Percentiles rank a stretch among this genome's conserved stretches.
Evolutionary conservation across 2,329 filamentous ascomycete genomes (phyloP).

Genomic region (Cladosporium sp.): DNA sequence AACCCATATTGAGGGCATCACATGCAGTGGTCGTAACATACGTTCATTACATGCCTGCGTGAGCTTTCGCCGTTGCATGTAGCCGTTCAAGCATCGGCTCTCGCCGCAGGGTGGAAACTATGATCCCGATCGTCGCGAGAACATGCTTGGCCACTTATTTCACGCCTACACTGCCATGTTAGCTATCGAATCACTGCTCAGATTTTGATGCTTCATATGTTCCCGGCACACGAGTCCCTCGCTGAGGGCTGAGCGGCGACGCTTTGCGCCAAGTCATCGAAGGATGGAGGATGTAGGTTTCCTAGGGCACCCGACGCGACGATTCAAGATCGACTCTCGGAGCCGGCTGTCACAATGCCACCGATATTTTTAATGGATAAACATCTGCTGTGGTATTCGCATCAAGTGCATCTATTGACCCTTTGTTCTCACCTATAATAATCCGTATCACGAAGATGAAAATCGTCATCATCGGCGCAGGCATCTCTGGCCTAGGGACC

Average conservation of each 20-base stretch:
- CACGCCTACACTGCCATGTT: neutral
- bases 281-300: neutral
- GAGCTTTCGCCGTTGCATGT: neutral
- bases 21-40: no score
- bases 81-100: neutral
- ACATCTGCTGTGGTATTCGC: neutral
- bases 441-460: constrained; percentile 1
- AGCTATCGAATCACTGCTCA: neutral
- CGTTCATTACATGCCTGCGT: neutral
- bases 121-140: neutral
- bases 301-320: neutral
- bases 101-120: neutral
- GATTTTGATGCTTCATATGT: neutral
- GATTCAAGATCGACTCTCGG: neutral
- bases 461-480: constrained; percentile 8
- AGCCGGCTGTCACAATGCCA: neutral
- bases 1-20: no score
- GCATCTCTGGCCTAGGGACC: constrained; percentile 10
- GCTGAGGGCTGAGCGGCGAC: neutral
- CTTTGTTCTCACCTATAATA: neutral
- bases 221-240: neutral
- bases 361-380: neutral
- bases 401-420: no score
- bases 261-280: neutral
- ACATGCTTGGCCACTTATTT: neutral